These are phyloP conservation scores for Hypoxylon sp. DNA, from an alignment of 2,329 filamentous ascomycete genomes.

Conservation along the genomic window DNA sequence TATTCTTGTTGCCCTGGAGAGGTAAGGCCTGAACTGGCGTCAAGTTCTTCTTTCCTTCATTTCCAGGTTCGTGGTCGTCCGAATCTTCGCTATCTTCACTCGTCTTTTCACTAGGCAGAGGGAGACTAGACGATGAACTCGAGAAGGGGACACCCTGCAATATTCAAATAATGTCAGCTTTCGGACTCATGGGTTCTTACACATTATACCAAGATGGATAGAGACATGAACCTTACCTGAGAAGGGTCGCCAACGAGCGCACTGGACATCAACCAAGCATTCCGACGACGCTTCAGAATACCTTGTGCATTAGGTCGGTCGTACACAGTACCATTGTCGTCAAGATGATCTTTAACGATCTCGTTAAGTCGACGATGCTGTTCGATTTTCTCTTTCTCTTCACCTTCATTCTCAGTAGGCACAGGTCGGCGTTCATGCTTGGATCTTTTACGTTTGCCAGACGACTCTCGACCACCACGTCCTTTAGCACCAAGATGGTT, in stretches of 20 bases:
- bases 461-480: background rate
- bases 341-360: conserved; percentile 36
- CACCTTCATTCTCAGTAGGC: background rate
- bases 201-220: background rate
- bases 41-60: no score
- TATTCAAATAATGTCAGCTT: conserved; percentile 1
- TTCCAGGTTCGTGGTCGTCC: background rate
- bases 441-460: background rate
- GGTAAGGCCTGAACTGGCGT: no score
- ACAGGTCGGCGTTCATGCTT: background rate
- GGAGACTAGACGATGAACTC: background rate
- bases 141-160: background rate
- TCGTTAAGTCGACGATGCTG: conserved; percentile 30
- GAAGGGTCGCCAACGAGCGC: conserved; percentile 2
- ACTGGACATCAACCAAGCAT: conserved; percentile 41
- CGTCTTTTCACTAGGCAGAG: background rate
- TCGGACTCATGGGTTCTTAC: background rate
- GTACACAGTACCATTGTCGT: conserved; percentile 31
- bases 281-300: background rate
- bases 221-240: background rate
- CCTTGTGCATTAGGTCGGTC: conserved; percentile 18
- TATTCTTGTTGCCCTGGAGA: background rate
- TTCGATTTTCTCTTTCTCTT: background rate
- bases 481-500: background rate
- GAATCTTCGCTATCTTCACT: background rate